Conservation (phyloP, 257 asterid genomes). For the Pogostemon cablin region DNA sequence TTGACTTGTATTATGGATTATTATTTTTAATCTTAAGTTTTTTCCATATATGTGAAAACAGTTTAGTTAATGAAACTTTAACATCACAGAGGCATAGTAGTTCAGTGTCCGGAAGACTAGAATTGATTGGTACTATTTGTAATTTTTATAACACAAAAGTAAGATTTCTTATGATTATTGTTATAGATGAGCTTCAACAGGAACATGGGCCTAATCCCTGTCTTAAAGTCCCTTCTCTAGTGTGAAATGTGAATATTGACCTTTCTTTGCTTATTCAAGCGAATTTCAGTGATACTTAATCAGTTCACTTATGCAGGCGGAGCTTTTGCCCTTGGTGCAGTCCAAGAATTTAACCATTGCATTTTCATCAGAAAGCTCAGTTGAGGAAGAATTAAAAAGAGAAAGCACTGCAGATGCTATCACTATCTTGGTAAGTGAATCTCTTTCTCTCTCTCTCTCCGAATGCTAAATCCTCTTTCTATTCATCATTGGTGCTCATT, state of each 20-base stretch:
- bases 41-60: background rate
- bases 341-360: constrained; percentile 77
- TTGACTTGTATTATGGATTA: background rate
- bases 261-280: constrained; percentile 11
- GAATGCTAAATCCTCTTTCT: background rate
- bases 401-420: constrained; percentile 98
- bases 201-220: constrained; percentile 10
- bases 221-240: background rate
- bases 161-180: no score
- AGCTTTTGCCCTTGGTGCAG: constrained; percentile 79
- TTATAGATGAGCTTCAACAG: background rate
- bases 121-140: no score
- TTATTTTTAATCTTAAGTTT: background rate
- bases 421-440: constrained; percentile 72
- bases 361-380: constrained; percentile 92
- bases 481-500: background rate
- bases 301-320: constrained; percentile 63
- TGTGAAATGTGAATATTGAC: constrained; percentile 1
- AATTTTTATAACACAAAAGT: no score
- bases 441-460: constrained; percentile 14
- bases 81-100: no score
- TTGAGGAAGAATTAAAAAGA: constrained; percentile 96
- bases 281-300: constrained; percentile 32
- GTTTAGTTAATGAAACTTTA: no score
- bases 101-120: no score